phyloP scores from a whole-genome alignment of 192 early-diverging fungal genomes.

The Backusella luteola region DNA sequence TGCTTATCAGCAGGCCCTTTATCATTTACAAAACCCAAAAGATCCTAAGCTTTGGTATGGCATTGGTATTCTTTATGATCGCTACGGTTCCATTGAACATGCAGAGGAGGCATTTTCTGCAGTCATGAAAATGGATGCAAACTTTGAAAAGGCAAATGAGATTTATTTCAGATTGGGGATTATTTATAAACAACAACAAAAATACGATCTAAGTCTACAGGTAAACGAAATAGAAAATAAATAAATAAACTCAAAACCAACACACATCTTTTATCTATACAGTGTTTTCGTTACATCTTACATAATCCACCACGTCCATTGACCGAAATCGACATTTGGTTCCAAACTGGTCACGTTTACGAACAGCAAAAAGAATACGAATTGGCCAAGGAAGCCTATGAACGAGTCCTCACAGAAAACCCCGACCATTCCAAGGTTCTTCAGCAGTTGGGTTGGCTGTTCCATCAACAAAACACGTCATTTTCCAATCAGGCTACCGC shows the following conservation, averaged over 20 bases:
- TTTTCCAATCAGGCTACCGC: slow-evolving; percentile 87
- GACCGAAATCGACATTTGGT: slow-evolving; percentile 94
- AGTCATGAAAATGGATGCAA: slow-evolving; percentile 95
- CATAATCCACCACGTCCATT: slow-evolving; percentile 84
- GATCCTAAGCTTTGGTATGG: slow-evolving; percentile 99
- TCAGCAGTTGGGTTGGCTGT: slow-evolving; percentile 96
- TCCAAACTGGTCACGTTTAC: slow-evolving; percentile 95
- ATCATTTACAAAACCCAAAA: slow-evolving; percentile 87
- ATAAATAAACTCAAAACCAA: background rate
- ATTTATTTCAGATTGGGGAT: slow-evolving; percentile 98
- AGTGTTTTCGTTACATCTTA: slow-evolving; percentile 93
- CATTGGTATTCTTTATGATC: slow-evolving; percentile 96
- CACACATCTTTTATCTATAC: background rate
- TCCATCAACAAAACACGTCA: slow-evolving; percentile 79
- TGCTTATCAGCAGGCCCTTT: slow-evolving; percentile 95
- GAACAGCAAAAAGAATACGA: slow-evolving; percentile 89
- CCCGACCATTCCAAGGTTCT: slow-evolving; percentile 94
- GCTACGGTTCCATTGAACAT: slow-evolving; percentile 94
- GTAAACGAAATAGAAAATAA: slow-evolving; percentile 34
- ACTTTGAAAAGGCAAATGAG: slow-evolving; percentile 97
- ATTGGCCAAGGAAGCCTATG: slow-evolving; percentile 86
- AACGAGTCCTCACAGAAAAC: slow-evolving; percentile 83
- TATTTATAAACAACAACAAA: slow-evolving; percentile 93
- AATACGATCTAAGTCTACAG: slow-evolving; percentile 69
- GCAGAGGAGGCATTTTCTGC: slow-evolving; percentile 96